These are phyloP conservation scores for Leishmania martiniquensis DNA, from an alignment of 208 protist species.

Conservation along the genomic window DNA sequence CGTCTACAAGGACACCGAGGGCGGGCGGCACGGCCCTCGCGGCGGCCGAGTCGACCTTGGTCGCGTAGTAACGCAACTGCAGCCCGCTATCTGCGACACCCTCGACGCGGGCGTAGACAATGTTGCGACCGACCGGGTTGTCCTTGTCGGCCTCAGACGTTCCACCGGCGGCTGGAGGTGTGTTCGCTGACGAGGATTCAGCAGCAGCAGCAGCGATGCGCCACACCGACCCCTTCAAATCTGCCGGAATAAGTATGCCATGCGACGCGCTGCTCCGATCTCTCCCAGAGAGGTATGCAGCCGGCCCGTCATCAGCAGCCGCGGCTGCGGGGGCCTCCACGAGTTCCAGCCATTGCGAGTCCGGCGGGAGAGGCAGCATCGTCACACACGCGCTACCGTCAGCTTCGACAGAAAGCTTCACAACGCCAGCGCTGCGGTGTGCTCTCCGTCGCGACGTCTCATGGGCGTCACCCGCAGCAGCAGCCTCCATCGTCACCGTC, in stretches of 20 bases:
- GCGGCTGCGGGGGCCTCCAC: conserved; percentile 13
- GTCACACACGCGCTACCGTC: conserved; percentile 17
- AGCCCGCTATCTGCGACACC: conserved; percentile 13
- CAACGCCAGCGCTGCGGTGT: conserved; percentile 14
- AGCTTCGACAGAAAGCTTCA: conserved; percentile 16
- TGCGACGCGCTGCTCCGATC: conserved; percentile 1
- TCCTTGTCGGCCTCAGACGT: conserved; percentile 1
- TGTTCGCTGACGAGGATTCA: neutral
- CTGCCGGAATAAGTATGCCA: neutral
- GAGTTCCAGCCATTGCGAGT: conserved; percentile 16
- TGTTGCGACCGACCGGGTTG: conserved; percentile 11
- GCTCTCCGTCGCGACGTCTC: neutral
- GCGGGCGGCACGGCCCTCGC: neutral
- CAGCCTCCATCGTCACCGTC: conserved; percentile 11
- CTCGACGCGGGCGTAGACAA: conserved; percentile 34
- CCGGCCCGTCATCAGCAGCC: neutral
- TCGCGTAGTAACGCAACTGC: conserved; percentile 30
- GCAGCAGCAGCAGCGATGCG: neutral
- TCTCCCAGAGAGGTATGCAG: neutral
- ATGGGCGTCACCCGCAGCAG: neutral
- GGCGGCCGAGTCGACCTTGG: neutral
- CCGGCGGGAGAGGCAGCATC: conserved; percentile 17
- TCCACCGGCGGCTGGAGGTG: neutral
- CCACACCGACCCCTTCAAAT: conserved; percentile 27
- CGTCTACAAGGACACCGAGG: conserved; percentile 26